Conservation (phyloP, 2,329 filamentous ascomycete genomes). For the Penicillium sclerotigenum region DNA sequence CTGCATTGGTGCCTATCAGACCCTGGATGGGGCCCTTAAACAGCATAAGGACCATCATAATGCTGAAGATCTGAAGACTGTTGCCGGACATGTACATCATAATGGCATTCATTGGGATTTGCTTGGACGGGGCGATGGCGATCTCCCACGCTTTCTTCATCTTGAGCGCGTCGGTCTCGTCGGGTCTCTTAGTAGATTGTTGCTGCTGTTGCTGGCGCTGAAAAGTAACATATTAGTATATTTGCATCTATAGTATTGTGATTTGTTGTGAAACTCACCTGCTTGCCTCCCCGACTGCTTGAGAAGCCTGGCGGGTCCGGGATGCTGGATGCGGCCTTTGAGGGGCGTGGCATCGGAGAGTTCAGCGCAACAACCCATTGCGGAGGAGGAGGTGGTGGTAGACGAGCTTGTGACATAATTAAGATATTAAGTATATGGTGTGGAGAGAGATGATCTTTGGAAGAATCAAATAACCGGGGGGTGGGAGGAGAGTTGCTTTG, state of each 20-base stretch:
- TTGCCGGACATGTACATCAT: conserved; percentile 99
- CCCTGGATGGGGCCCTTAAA: conserved; percentile 95
- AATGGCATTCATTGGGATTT: conserved; percentile 94
- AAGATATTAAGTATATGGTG: conserved; percentile 10
- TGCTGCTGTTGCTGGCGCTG: conserved; percentile 34
- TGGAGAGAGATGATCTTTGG: conserved; percentile 6
- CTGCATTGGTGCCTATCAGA: conserved; percentile 74
- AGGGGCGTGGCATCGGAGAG: conserved; percentile 65
- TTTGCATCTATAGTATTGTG: background rate
- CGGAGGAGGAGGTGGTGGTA: conserved; percentile 54
- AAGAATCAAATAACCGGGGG: conserved; percentile 10
- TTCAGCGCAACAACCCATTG: conserved; percentile 82
- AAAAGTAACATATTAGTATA: background rate
- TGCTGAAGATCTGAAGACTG: conserved; percentile 96
- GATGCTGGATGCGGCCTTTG: conserved; percentile 59
- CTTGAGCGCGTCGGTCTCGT: conserved; percentile 93
- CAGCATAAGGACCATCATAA: conserved; percentile 99
- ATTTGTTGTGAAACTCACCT: conserved; percentile 43
- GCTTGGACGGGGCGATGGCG: conserved; percentile 87
- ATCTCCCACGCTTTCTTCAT: conserved; percentile 99
- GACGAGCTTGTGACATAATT: conserved; percentile 19
- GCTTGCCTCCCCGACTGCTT: conserved; percentile 49
- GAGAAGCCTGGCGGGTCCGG: conserved; percentile 85
- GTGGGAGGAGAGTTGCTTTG: conserved; percentile 5
- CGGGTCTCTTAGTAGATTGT: conserved; percentile 46